Base-by-base conservation (phyloP, 139 green algal species). In the Chlorella vulgaris region DNA sequence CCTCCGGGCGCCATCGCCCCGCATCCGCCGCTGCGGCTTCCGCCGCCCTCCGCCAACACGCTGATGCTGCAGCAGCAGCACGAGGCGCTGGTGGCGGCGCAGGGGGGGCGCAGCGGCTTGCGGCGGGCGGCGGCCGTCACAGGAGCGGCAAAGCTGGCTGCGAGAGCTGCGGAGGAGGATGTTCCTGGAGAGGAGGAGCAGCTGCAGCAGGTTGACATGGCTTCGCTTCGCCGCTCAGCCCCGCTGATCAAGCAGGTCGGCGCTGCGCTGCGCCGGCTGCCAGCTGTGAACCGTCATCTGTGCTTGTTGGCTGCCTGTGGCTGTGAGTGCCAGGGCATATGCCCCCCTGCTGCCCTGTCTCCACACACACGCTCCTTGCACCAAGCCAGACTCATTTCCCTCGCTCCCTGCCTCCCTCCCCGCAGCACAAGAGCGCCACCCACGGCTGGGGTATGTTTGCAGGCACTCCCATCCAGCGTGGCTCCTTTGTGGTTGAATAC, bases 401-500 rank as follows among this genome's bases (percentile, higher is more conserved):
- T 50, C 29, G 19, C 24, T 40, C 0, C 19, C 38, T 43, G 5
- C 47, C 26, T 15, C 35, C 42, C 29, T 61, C 28, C 2, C 38
- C 39, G 4, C 75, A 81, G 75, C 42, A 36, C 18, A 84, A 89
- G 24, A 92, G 84, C 74, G 67, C 78, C 8, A 88, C 96, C 65
- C 92, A 96, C 78, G 88, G 84, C 1, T 96, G 92, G 90, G 94
- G 94, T 36, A 81, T 98, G 80, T 94, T 94, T 84, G 92, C 94
- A 4, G 76, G 78, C 24, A 81, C 94, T 39, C 43, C 75, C 47
- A 96, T 98, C 65, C 81, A 86, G 26, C 63, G 84, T 1, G 84
- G 89, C 10, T 86, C 91, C 61, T 96, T 96, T 81, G 84, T 97
- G 10, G 94, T 97, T n/a, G 91, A 98, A 88, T 98, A 98, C 80